Evolutionary conservation across 768 basidiomycete species (phyloP).

Genomic region (Boletellus ananas): DNA sequence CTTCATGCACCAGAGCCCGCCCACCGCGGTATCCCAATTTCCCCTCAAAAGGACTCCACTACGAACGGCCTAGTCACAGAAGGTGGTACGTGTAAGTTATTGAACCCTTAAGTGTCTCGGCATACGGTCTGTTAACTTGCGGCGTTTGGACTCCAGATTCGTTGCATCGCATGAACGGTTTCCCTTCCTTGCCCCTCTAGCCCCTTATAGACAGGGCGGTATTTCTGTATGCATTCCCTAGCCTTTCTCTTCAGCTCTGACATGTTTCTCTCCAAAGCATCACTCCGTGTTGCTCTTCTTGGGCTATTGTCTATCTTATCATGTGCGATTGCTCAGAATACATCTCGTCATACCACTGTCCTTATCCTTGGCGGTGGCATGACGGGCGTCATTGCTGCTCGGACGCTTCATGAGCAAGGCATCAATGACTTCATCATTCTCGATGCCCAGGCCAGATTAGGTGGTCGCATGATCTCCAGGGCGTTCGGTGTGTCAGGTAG

Average conservation of each 20-base stretch:
- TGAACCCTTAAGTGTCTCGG: too few relatives aligned
- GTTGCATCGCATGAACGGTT: too few relatives aligned
- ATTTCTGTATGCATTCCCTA: background rate
- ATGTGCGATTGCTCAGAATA: constrained; percentile 9
- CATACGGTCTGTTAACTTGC: too few relatives aligned
- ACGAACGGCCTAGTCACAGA: too few relatives aligned
- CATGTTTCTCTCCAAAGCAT: constrained; percentile 13
- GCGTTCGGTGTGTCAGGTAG: constrained; percentile 39
- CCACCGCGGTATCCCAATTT: too few relatives aligned
- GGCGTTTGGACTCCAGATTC: too few relatives aligned
- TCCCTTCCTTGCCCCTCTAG: background rate
- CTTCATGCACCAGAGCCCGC: too few relatives aligned
- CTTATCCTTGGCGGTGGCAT: constrained; percentile 67
- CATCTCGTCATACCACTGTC: constrained; percentile 32
- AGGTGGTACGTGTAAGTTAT: too few relatives aligned
- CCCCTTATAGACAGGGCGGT: background rate
- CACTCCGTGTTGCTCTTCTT: background rate
- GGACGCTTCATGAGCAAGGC: constrained; percentile 50
- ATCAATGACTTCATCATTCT: constrained; percentile 58
- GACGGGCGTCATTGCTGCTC: constrained; percentile 62
- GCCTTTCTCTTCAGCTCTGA: background rate
- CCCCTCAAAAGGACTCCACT: too few relatives aligned
- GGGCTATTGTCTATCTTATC: constrained; percentile 3
- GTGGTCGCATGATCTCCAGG: constrained; percentile 54
- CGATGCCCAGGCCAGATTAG: constrained; percentile 55